These are phyloP conservation scores for Luzula sylvatica DNA, from an alignment of 176 grass and related monocot species.

Conservation along the genomic window DNA sequence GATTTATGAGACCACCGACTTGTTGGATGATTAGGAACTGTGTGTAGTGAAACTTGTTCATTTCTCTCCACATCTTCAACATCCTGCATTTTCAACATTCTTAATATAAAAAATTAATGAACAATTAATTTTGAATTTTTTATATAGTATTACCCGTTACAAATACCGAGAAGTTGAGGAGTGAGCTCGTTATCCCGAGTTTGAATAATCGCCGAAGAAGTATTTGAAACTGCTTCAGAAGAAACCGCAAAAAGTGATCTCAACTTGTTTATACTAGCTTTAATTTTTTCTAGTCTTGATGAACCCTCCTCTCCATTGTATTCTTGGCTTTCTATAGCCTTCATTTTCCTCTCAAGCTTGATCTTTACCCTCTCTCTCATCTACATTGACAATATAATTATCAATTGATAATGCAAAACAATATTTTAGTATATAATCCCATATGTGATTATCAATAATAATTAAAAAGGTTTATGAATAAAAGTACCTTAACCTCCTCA, in stretches of 20 bases:
- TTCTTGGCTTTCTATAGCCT: constrained; percentile 30
- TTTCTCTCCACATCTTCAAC: constrained; percentile 88
- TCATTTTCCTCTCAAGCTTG: constrained; percentile 52
- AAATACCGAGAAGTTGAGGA: constrained; percentile 45
- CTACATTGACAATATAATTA: constrained; percentile 19
- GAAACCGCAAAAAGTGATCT: constrained; percentile 29
- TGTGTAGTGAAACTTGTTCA: constrained; percentile 80
- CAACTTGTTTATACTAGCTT: constrained; percentile 41
- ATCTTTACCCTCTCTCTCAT: constrained; percentile 46
- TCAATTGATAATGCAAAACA: not conserved
- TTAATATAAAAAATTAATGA: not conserved
- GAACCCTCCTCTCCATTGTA: constrained; percentile 22
- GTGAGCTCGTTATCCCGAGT: constrained; percentile 58
- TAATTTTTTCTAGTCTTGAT: constrained; percentile 48
- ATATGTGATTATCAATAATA: not conserved
- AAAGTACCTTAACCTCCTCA: constrained; percentile 63
- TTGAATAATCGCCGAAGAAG: constrained; percentile 33
- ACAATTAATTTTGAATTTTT: not conserved
- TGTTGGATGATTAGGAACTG: constrained; percentile 82
- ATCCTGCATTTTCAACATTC: constrained; percentile 31
- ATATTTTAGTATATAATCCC: not conserved
- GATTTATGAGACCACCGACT: constrained; percentile 64
- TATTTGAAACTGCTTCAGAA: constrained; percentile 31
- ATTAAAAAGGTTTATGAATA: not conserved
- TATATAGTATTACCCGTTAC: constrained; percentile 7